Evolutionary conservation across 2,329 filamentous ascomycete species (phyloP).

Genomic region (Sporothrix pallida): DNA sequence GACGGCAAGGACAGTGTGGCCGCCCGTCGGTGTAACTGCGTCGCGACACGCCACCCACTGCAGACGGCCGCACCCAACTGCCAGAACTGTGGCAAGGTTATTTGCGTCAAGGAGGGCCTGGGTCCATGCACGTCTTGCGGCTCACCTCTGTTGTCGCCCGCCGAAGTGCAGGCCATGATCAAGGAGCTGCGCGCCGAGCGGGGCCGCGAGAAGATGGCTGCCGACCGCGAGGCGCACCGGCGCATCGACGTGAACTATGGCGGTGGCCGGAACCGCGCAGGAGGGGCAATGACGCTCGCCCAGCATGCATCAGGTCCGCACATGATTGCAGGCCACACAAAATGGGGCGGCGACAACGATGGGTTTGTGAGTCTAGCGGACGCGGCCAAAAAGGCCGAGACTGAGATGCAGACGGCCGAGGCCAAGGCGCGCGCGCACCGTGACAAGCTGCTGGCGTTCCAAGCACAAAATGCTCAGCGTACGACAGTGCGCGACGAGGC

Average conservation of each 20-base stretch:
- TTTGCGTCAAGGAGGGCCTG: constrained; percentile 91
- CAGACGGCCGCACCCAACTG: constrained; percentile 94
- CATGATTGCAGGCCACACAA: constrained; percentile 37
- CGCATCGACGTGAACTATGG: constrained; percentile 64
- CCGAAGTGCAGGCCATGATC: constrained; percentile 86
- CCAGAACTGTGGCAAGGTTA: constrained; percentile 88
- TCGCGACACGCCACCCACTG: constrained; percentile 84
- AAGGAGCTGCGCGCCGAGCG: constrained; percentile 81
- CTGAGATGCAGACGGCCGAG: constrained; percentile 58
- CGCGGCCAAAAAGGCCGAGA: constrained; percentile 51
- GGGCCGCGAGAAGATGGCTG: constrained; percentile 82
- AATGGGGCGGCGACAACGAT: constrained; percentile 42
- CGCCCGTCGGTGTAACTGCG: constrained; percentile 80
- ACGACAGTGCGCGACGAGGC: constrained; percentile 90
- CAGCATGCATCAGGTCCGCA: constrained; percentile 28
- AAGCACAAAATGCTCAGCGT: constrained; percentile 81
- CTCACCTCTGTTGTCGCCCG: constrained; percentile 69
- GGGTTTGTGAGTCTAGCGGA: constrained; percentile 66
- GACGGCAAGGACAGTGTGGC: constrained; percentile 54
- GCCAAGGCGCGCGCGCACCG: constrained; percentile 76
- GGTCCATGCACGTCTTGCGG: constrained; percentile 94
- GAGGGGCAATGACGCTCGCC: constrained; percentile 40
- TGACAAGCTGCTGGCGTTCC: constrained; percentile 80
- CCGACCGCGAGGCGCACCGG: constrained; percentile 73
- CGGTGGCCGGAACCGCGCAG: constrained; percentile 39